Percentiles rank a stretch among this genome's conserved stretches.
These are phyloP conservation scores for Coleophoma eucalyptorum DNA, from an alignment of 2,329 filamentous ascomycete genomes.

Conservation along the genomic window DNA sequence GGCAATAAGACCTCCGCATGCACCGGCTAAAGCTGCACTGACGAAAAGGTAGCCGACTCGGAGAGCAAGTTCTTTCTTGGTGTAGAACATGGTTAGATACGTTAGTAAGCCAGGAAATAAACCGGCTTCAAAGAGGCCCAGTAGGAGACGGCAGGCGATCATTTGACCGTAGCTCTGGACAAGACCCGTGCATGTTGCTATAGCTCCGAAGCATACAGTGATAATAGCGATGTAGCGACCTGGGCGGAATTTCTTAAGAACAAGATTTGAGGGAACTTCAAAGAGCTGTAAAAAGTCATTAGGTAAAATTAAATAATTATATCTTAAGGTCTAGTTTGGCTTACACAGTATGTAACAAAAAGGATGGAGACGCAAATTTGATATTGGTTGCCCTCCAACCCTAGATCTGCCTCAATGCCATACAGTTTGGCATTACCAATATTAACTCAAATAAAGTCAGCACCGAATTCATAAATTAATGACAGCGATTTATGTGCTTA, in stretches of 20 bases:
- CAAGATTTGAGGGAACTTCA: conserved; percentile 42
- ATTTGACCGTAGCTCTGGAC: conserved; percentile 48
- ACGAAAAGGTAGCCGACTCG: conserved; percentile 62
- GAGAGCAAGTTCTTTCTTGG: conserved; percentile 54
- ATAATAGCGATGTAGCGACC: conserved; percentile 43
- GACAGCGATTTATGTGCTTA: conserved; percentile 31
- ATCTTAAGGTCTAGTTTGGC: conserved; percentile 6
- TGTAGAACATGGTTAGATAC: conserved; percentile 64
- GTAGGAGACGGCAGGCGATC: conserved; percentile 49
- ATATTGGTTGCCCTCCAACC: conserved; percentile 49
- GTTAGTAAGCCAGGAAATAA: conserved; percentile 54
- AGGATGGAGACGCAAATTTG: conserved; percentile 50
- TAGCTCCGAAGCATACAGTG: conserved; percentile 43
- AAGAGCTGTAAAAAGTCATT: conserved; percentile 23
- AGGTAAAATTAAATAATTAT: neutral
- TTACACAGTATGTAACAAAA: conserved; percentile 47
- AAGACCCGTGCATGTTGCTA: conserved; percentile 50
- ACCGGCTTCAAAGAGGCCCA: conserved; percentile 55
- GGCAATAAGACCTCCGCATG: conserved; percentile 60
- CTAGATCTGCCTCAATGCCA: conserved; percentile 51
- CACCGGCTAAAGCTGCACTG: conserved; percentile 56
- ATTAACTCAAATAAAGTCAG: conserved; percentile 36
- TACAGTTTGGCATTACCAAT: conserved; percentile 59
- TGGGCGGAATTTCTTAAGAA: conserved; percentile 41
- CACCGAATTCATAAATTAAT: conserved; percentile 21